Evolutionary conservation across 495 filamentous ascomycete genomes (phyloP).

Genomic region (Aspergillus wentii): DNA sequence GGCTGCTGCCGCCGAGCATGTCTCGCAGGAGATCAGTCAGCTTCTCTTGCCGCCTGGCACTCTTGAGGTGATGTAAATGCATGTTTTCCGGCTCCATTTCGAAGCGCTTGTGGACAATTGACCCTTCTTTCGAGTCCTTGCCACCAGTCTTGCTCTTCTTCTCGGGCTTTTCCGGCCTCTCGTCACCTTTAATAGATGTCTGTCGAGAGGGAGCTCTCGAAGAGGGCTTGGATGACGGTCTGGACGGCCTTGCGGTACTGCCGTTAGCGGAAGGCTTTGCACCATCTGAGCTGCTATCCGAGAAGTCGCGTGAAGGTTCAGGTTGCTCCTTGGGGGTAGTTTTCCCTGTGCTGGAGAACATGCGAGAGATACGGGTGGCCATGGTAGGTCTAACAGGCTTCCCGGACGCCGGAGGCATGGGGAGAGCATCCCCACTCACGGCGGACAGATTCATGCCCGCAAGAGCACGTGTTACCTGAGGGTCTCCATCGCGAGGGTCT

Average conservation of each 20-base stretch:
- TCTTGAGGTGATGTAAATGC: constrained; percentile 84
- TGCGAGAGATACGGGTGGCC: constrained; percentile 54
- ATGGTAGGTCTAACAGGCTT: constrained; percentile 47
- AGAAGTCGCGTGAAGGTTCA: constrained; percentile 31
- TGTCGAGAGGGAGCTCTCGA: constrained; percentile 38
- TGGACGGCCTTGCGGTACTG: constrained; percentile 28
- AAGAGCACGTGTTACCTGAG: constrained; percentile 42
- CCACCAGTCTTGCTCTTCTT: constrained; percentile 27
- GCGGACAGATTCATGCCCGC: constrained; percentile 43
- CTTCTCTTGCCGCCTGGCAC: constrained; percentile 88
- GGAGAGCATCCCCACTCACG: constrained; percentile 30
- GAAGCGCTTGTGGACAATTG: constrained; percentile 50
- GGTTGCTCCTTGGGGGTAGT: constrained; percentile 22
- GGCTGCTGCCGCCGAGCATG: constrained; percentile 69
- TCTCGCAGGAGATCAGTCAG: constrained; percentile 85
- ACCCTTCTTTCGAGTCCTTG: constrained; percentile 41
- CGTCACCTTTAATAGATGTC: constrained; percentile 36
- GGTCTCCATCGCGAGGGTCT: constrained; percentile 39
- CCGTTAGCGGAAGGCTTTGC: constrained; percentile 23
- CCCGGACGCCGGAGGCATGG: constrained; percentile 25
- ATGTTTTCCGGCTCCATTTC: constrained; percentile 50
- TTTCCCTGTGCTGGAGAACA: constrained; percentile 48
- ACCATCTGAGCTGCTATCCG: constrained; percentile 39
- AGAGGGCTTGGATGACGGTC: constrained; percentile 31
- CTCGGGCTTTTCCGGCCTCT: constrained; percentile 22